These are phyloP conservation scores for Pythium oligandrum DNA, from an alignment of 352 stramenopile genomes.

Conservation along the genomic window DNA sequence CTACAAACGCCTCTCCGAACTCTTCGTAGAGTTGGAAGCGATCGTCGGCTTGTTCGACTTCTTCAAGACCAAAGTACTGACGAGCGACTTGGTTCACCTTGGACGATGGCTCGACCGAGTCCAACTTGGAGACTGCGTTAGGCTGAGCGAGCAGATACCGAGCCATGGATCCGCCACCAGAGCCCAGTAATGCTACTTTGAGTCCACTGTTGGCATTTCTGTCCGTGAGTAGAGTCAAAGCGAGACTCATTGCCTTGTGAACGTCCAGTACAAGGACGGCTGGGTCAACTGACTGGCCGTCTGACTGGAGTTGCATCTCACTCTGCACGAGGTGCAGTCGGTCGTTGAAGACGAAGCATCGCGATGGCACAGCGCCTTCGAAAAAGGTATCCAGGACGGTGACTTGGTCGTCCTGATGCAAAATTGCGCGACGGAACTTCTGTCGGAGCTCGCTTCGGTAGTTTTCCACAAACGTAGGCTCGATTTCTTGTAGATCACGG, in stretches of 20 bases:
- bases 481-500: slow-evolving; percentile 46
- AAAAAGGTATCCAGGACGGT: slow-evolving; percentile 63
- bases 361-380: slow-evolving; percentile 24
- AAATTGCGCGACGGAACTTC: slow-evolving; percentile 49
- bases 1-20: slow-evolving; percentile 31
- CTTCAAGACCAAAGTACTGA: slow-evolving; percentile 38
- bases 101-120: slow-evolving; percentile 54
- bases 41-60: slow-evolving; percentile 12
- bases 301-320: slow-evolving; percentile 38
- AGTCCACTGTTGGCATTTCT: slow-evolving; percentile 7
- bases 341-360: slow-evolving; percentile 73
- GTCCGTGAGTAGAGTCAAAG: slow-evolving; percentile 23
- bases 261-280: slow-evolving; percentile 53
- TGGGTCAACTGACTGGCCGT: slow-evolving; percentile 27
- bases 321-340: slow-evolving; percentile 69
- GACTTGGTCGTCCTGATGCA: slow-evolving; percentile 46
- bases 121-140: slow-evolving; percentile 25
- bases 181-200: slow-evolving; percentile 41
- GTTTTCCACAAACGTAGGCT: slow-evolving; percentile 41
- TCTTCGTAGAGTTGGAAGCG: slow-evolving; percentile 39
- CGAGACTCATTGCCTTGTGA: slow-evolving; percentile 52
- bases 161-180: slow-evolving; percentile 48
- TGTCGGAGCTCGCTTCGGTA: slow-evolving; percentile 55
- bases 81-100: slow-evolving; percentile 38
- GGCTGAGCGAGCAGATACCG: slow-evolving; percentile 47